Percentiles rank a stretch among this genome's conserved stretches.
Conservation (phyloP, 805 yeast species). For the Starmerella etchellsii region DNA sequence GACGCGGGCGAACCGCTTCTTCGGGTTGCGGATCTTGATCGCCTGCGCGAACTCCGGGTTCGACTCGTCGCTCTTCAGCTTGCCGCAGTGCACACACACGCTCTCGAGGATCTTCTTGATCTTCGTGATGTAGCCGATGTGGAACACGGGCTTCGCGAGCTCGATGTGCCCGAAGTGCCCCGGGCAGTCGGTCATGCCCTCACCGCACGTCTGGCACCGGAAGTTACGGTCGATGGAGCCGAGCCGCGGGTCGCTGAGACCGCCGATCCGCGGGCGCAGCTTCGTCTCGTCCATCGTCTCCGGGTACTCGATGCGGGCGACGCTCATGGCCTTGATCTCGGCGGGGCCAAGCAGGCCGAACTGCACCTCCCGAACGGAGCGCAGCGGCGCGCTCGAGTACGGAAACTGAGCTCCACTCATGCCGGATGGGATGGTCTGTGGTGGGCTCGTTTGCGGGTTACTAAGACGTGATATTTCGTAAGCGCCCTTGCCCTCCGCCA, state of each 20-base stretch:
- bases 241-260: conserved; percentile 89
- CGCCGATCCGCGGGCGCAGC: conserved; percentile 90
- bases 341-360: conserved; percentile 97
- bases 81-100: conserved; percentile 98
- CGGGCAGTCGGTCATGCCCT: conserved; percentile 98
- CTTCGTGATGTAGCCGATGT: conserved; percentile 80
- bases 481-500: too few relatives aligned
- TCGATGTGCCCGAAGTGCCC: conserved; percentile 99
- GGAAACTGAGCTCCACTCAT: conserved; percentile 49
- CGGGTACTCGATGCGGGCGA: conserved; percentile 94
- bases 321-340: conserved; percentile 92
- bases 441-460: not conserved
- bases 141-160: conserved; percentile 95
- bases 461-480: not conserved
- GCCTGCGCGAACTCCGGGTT: conserved; percentile 79
- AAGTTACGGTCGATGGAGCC: conserved; percentile 95
- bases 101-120: conserved; percentile 92
- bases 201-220: conserved; percentile 98
- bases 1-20: conserved; percentile 90
- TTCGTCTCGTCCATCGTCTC: conserved; percentile 99
- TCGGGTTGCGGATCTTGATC: conserved; percentile 78
- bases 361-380: conserved; percentile 95
- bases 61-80: conserved; percentile 71
- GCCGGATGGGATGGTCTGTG: not conserved
- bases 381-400: conserved; percentile 95